Percentiles rank a stretch among this genome's conserved stretches.
Evolutionary conservation across 2,329 filamentous ascomycete species (phyloP).

Genomic region (Dactylellina sp.): DNA sequence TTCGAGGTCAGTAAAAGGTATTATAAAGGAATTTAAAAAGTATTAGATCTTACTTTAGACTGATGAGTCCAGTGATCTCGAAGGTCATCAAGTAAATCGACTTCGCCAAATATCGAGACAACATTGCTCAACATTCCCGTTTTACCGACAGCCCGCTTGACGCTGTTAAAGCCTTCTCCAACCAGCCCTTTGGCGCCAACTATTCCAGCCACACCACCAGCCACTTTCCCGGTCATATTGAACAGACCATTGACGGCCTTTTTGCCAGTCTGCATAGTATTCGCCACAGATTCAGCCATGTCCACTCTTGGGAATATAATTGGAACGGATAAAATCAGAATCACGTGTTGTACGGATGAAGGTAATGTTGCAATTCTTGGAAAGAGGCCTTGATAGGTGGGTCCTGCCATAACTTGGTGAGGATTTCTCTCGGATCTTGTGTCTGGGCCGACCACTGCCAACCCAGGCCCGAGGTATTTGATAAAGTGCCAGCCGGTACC

Average conservation of each 20-base stretch:
- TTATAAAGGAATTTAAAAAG: not conserved
- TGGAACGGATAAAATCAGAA: slow-evolving; percentile 95
- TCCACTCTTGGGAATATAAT: slow-evolving; percentile 91
- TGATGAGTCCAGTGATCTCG: slow-evolving; percentile 99
- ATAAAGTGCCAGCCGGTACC: slow-evolving; percentile 99
- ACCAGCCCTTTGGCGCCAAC: slow-evolving; percentile 95
- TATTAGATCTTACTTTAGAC: slow-evolving; percentile 74
- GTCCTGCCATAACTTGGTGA: slow-evolving; percentile 91
- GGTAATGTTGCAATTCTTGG: slow-evolving; percentile 92
- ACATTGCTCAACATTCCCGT: slow-evolving; percentile 95
- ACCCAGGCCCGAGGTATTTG: slow-evolving; percentile 91
- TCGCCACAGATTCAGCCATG: slow-evolving; percentile 87
- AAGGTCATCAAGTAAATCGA: slow-evolving; percentile 92
- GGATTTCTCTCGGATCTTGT: slow-evolving; percentile 91
- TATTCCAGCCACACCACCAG: slow-evolving; percentile 92
- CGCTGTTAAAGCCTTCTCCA: slow-evolving; percentile 88
- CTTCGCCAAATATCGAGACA: slow-evolving; percentile 93
- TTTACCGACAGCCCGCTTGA: slow-evolving; percentile 97
- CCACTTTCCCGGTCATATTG: slow-evolving; percentile 94
- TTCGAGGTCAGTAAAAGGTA: slow-evolving; percentile 22
- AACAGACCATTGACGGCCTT: slow-evolving; percentile 96
- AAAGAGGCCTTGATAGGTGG: slow-evolving; percentile 96
- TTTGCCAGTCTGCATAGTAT: slow-evolving; percentile 93
- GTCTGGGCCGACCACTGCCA: slow-evolving; percentile 90
- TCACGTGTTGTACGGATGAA: slow-evolving; percentile 92